Percentiles rank a stretch among this genome's conserved stretches.
These are phyloP conservation scores for Cicer yamashitae DNA, from an alignment of 306 rosid genomes.

Conservation along the genomic window DNA sequence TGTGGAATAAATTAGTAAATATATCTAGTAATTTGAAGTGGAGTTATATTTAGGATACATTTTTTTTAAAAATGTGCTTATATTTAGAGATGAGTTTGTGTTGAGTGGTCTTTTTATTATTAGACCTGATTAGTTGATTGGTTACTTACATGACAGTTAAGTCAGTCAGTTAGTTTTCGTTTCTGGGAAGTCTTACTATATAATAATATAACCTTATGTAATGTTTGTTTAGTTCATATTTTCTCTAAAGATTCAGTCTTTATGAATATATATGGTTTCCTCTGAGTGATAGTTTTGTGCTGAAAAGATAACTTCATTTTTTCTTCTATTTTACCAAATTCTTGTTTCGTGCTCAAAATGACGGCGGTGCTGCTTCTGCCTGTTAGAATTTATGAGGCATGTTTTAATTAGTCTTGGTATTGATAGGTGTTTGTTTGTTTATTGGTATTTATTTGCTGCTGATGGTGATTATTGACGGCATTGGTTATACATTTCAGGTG, in stretches of 20 bases:
- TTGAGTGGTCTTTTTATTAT: neutral
- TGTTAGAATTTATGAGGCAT: neutral
- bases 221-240: neutral
- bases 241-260: slow-evolving; percentile 8
- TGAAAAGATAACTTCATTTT: neutral
- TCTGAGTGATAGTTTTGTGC: slow-evolving; percentile 7
- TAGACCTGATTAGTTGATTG: slow-evolving; percentile 11
- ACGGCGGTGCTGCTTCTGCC: neutral
- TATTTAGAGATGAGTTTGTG: neutral
- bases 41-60: neutral
- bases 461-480: neutral
- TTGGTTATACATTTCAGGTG: slow-evolving; percentile 58
- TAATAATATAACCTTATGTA: neutral
- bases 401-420: neutral
- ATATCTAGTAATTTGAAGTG: neutral
- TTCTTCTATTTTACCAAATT: neutral
- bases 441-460: slow-evolving; percentile 31
- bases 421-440: slow-evolving; percentile 1
- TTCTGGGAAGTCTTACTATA: neutral
- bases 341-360: slow-evolving; percentile 7
- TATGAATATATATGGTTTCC: neutral
- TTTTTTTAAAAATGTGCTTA: too few species aligned
- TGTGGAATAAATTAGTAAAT: neutral
- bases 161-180: slow-evolving; percentile 3
- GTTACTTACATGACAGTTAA: slow-evolving; percentile 5